A percentile compares a stretch with the other conserved stretches of the same genome.
Evolutionary conservation across 2,329 filamentous ascomycete species (phyloP).

Genomic region (Elsinoe ampelina): DNA sequence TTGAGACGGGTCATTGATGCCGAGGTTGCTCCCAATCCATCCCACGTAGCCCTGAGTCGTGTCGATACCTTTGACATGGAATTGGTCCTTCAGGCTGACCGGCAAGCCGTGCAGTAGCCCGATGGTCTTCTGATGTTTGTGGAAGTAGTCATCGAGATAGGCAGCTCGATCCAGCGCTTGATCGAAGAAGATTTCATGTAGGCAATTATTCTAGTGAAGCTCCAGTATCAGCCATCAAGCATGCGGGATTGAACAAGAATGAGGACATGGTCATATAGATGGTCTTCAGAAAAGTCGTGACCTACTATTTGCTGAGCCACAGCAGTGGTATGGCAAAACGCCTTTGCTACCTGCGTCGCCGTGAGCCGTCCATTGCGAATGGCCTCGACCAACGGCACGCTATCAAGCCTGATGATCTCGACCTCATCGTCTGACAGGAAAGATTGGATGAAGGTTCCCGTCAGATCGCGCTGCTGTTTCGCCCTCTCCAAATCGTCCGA

Average conservation of each 20-base stretch:
- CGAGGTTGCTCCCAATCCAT: slow-evolving; percentile 22
- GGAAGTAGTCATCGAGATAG: slow-evolving; percentile 41
- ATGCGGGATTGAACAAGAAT: background rate
- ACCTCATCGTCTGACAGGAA: slow-evolving; percentile 43
- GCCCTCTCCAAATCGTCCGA: slow-evolving; percentile 19
- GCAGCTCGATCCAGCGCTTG: slow-evolving; percentile 38
- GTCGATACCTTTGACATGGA: slow-evolving; percentile 42
- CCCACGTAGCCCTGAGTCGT: slow-evolving; percentile 28
- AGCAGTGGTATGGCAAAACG: slow-evolving; percentile 40
- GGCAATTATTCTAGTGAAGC: slow-evolving; percentile 23
- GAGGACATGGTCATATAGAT: background rate
- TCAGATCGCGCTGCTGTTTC: slow-evolving; percentile 32
- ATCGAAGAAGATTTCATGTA: slow-evolving; percentile 9
- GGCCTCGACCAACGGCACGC: slow-evolving; percentile 30
- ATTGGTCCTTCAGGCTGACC: slow-evolving; percentile 58
- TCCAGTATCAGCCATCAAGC: background rate
- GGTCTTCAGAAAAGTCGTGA: background rate
- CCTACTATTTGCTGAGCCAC: slow-evolving; percentile 36
- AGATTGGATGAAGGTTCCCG: slow-evolving; percentile 43
- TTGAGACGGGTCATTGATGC: slow-evolving; percentile 20
- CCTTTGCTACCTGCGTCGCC: slow-evolving; percentile 31
- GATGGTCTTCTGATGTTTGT: slow-evolving; percentile 31
- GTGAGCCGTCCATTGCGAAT: slow-evolving; percentile 27
- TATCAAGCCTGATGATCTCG: slow-evolving; percentile 40
- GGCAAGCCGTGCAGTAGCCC: slow-evolving; percentile 58